Base-by-base conservation (phyloP, 306 rosid genomes). In the Medicago ruthenica region DNA sequence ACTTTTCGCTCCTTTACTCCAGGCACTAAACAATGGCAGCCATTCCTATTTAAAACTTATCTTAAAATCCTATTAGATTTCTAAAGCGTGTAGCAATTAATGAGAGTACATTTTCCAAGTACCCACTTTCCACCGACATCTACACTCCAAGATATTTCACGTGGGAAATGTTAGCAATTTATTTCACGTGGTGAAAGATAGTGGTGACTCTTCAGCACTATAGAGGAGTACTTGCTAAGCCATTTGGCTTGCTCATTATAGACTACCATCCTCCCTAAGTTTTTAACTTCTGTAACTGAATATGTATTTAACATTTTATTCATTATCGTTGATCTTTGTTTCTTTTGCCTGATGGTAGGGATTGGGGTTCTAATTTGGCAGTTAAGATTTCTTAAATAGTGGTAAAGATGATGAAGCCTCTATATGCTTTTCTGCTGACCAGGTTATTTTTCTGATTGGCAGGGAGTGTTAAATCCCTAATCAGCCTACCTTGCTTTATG, bases 391-490 rank as follows among this genome's bases (percentile, higher is more conserved):
- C 27, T 13, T 39, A 24, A 27, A 48, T 15, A 48, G 55, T 15
- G 20, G 55, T 48, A 8, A 36, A 62, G 22, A 31, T 15, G 45
- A 31, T 34, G 12, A 39, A 39, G 6, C 3, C 16, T 17, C n/a
- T 65, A 40, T 16, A 39, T 65, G 27, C 31, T 14, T 20, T 45
- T 22, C 57, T 44, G 48, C 37, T 69, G 76, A 70, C 34, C 9
- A 13, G 22, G 9, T 67, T 67, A 16, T 10, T 67, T 64, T 61
- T 71, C 20, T 67, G 61, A 20, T 79, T 65, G 73, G 57, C 86
- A 95, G 96, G 97, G 75, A 92, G 97, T 76, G 96, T 92, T 31
- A 88, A 95, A 89, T 95, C 98, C 71, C 93, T 95, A 6, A 92
- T 92, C 65, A 90, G 97, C 88, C 47, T 94, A 87, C 97, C 97